Percentiles rank a stretch among this genome's conserved stretches.
These are phyloP conservation scores for Coleophoma cylindrospora DNA, from an alignment of 2,329 filamentous ascomycete species.

Conservation along the genomic window DNA sequence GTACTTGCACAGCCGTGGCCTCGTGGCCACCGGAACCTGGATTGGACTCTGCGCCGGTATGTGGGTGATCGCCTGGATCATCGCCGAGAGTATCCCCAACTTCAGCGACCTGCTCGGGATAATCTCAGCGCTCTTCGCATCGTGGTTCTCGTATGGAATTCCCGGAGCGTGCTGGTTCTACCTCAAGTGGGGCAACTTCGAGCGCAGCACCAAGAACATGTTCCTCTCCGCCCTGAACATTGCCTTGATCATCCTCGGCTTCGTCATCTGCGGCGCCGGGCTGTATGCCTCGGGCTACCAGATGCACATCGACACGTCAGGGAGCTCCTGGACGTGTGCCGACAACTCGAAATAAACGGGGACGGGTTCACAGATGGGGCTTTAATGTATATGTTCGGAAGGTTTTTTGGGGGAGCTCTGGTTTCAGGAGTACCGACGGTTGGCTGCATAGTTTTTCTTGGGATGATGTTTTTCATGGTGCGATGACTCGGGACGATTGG, in stretches of 20 bases:
- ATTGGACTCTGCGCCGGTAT: constrained; percentile 45
- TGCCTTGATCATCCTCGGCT: constrained; percentile 5
- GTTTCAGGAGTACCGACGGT: no score
- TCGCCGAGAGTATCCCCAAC: constrained; percentile 63
- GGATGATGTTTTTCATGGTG: no score
- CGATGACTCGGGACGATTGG: no score
- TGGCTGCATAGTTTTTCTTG: no score
- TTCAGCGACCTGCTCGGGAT: constrained; percentile 62
- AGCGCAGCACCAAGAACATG: constrained; percentile 4
- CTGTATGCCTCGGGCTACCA: constrained; percentile 6
- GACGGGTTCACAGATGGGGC: no score
- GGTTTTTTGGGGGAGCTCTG: no score
- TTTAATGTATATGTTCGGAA: no score
- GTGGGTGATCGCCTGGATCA: constrained; percentile 61
- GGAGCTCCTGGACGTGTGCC: not conserved
- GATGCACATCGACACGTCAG: not conserved
- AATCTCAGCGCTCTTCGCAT: constrained; percentile 57
- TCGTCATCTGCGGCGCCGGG: constrained; percentile 10
- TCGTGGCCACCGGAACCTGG: constrained; percentile 51
- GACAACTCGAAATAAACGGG: not conserved
- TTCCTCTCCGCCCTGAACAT: constrained; percentile 5
- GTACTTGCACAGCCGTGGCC: constrained; percentile 45
- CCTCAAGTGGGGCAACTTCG: constrained; percentile 37
- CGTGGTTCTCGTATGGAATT: constrained; percentile 58
- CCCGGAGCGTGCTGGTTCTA: constrained; percentile 43